Conservation (phyloP, 805 yeast genomes). For the Zygoascus tannicola region DNA sequence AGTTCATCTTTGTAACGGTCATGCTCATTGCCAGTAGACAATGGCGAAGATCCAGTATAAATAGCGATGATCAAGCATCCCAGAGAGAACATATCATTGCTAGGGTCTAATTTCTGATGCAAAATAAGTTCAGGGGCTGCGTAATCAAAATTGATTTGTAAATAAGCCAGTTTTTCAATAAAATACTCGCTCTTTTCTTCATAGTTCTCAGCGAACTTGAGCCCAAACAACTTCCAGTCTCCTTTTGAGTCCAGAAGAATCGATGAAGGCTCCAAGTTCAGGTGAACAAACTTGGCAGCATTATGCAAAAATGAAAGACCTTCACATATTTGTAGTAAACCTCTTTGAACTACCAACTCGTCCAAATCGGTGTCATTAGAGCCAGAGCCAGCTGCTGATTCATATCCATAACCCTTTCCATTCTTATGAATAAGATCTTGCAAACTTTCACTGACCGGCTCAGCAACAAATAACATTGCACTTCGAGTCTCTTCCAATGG, state of each 20-base stretch:
- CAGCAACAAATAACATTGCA: constrained; percentile 75
- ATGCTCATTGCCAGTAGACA: constrained; percentile 45
- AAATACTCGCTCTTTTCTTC: constrained; percentile 50
- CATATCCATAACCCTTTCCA: constrained; percentile 4
- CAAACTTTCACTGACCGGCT: constrained; percentile 55
- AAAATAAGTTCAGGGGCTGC: constrained; percentile 77
- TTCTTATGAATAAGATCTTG: constrained; percentile 33
- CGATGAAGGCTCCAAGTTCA: constrained; percentile 69
- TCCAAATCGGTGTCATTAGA: constrained; percentile 44
- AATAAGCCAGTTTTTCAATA: constrained; percentile 54
- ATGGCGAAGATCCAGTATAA: constrained; percentile 41
- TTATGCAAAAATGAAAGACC: constrained; percentile 79
- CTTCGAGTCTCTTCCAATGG: constrained; percentile 81
- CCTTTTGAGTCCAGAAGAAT: constrained; percentile 66
- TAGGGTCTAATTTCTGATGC: constrained; percentile 52
- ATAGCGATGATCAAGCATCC: constrained; percentile 69
- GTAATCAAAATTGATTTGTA: constrained; percentile 62
- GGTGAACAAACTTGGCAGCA: constrained; percentile 62
- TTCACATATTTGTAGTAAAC: constrained; percentile 65
- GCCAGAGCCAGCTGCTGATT: constrained; percentile 1
- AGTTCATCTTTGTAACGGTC: constrained; percentile 39
- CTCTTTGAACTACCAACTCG: constrained; percentile 67
- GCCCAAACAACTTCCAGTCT: constrained; percentile 89
- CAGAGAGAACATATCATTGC: constrained; percentile 75
- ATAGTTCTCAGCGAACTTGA: constrained; percentile 43